Percentiles rank a stretch among this genome's conserved stretches.
Evolutionary conservation across 1,284 basidiomycete species (phyloP).

Genomic region (Leccinum fuscescens): DNA sequence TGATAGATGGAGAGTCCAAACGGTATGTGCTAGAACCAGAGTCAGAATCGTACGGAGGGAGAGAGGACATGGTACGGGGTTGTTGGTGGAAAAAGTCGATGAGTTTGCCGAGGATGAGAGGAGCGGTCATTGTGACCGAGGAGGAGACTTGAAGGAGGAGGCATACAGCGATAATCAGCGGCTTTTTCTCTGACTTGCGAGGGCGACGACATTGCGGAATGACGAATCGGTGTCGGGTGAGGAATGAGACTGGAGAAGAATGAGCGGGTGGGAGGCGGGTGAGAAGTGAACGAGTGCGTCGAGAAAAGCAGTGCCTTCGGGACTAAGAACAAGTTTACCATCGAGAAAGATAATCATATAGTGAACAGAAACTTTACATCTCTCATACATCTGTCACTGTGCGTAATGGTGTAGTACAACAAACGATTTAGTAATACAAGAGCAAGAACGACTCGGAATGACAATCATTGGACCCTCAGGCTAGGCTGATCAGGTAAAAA

Average conservation of each 20-base stretch:
- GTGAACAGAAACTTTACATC: no score
- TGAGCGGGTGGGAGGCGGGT: no score
- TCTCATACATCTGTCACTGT: no score
- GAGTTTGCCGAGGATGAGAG: conserved; percentile 86
- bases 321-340: no score
- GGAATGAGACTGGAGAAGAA: conserved; percentile 41
- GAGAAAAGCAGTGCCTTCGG: no score
- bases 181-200: conserved; percentile 78
- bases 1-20: conserved; percentile 32
- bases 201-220: conserved; percentile 68
- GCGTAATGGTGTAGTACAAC: no score
- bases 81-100: conserved; percentile 83
- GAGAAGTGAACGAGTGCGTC: no score
- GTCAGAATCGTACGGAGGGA: neutral
- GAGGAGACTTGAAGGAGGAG: conserved; percentile 64
- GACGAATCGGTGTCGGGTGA: conserved; percentile 49
- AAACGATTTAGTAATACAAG: no score
- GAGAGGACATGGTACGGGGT: conserved; percentile 54
- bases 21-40: neutral
- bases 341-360: no score
- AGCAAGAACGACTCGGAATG: no score
- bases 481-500: no score
- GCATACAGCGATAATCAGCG: conserved; percentile 69
- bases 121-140: conserved; percentile 86
- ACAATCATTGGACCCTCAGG: no score